Evolutionary conservation across 177 flowering plant genomes (phyloP).

Genomic region (Telopea speciosissima): DNA sequence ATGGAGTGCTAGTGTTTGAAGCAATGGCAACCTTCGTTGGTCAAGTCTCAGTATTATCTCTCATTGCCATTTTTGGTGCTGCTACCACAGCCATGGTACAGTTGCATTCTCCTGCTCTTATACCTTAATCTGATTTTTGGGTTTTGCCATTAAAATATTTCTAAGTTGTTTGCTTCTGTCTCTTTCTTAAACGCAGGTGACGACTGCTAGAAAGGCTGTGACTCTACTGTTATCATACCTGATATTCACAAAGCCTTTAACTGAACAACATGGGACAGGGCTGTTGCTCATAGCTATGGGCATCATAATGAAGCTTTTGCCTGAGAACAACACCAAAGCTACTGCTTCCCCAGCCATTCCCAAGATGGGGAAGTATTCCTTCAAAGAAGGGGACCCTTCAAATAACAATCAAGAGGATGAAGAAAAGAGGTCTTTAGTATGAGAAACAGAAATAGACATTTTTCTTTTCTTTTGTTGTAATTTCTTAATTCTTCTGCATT

Average conservation of each 20-base stretch:
- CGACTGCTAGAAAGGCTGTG: slow-evolving; percentile 92
- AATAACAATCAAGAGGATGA: slow-evolving; percentile 10
- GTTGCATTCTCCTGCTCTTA: neutral
- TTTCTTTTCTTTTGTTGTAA: neutral
- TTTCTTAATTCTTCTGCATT: neutral
- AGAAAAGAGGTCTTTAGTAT: slow-evolving; percentile 18
- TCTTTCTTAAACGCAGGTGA: slow-evolving; percentile 45
- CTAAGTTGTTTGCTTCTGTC: neutral
- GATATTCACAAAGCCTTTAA: slow-evolving; percentile 92
- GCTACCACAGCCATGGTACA: slow-evolving; percentile 95
- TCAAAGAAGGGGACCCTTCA: slow-evolving; percentile 11
- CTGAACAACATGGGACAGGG: slow-evolving; percentile 89
- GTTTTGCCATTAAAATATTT: neutral
- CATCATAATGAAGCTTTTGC: slow-evolving; percentile 68
- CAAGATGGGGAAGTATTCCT: slow-evolving; percentile 15
- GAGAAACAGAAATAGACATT: neutral
- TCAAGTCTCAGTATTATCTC: slow-evolving; percentile 89
- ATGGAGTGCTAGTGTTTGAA: slow-evolving; percentile 85
- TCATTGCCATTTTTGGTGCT: slow-evolving; percentile 91
- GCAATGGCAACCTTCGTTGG: slow-evolving; percentile 96
- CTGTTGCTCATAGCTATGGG: slow-evolving; percentile 88
- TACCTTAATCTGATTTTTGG: neutral
- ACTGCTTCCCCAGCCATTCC: slow-evolving; percentile 7
- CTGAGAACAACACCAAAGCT: slow-evolving; percentile 38
- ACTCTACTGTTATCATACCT: slow-evolving; percentile 79